Evolutionary conservation across 495 filamentous ascomycete genomes (phyloP), one percentile per base, ranked within the genome.

Genomic region (Penicillium lividum): DNA sequence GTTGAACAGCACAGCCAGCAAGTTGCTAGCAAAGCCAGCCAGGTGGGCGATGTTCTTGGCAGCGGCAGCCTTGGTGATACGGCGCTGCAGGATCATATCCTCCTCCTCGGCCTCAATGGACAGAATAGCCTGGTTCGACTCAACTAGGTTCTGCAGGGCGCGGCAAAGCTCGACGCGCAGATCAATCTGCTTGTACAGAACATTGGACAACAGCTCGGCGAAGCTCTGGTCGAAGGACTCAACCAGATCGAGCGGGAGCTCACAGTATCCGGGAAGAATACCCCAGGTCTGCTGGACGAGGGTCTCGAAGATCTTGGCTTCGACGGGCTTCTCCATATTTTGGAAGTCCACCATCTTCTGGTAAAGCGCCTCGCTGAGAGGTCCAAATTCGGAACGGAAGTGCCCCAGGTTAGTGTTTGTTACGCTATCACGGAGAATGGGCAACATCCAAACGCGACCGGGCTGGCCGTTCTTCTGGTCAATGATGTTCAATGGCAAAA

Each of bases 301-400:
- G 0, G 94, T 98, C 73, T 98, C 94, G 73, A 93, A 98, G 58
- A 98, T 95, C 79, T 98, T 98, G 65, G 90, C 84, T 68, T 97
- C 91, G 77, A 97, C 89, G 0, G 90, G 90, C 77, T 95, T 97
- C 68, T 91, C 88, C 7, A 84, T 84, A 3, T 82, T 77, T 10
- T 86, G 88, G 64, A 91, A 87, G 50, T 93, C 88, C 40, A 96
- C 77, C 16, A 97, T 89, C 57, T 83, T 86, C 69, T 97, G 91
- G 71, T 92, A 97, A 74, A 98, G 91, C 9, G 77, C 75, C 66
- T 96, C 90, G 68, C 93, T 97, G 40, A 98, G 72, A 13, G 95
- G 92, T 15, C 96, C 86, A 62, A 98, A 84, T 62, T 93, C 89
- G 15, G 81, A 76, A 58, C 83, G 88, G 79, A 98, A 98, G 72